phyloP scores from a whole-genome alignment of 805 yeast genomes.

The Starmerella kuoi region DNA sequence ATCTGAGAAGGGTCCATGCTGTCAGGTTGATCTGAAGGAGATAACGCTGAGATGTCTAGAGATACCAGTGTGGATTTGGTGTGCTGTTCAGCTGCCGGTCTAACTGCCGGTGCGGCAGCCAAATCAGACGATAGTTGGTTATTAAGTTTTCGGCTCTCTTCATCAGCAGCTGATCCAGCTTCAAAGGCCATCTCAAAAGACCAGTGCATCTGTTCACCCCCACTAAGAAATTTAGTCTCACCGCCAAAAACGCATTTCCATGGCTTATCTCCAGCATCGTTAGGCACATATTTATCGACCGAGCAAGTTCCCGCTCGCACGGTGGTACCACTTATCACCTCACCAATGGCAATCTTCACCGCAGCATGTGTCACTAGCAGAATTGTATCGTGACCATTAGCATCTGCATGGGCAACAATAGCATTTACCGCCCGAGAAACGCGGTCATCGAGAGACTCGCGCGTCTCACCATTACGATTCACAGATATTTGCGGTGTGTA shows the following conservation, averaged over 20 bases:
- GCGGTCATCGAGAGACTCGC: constrained; percentile 54
- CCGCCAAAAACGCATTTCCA: constrained; percentile 69
- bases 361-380: constrained; percentile 90
- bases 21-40: constrained; percentile 12
- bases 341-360: constrained; percentile 75
- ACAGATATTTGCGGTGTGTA: constrained; percentile 53
- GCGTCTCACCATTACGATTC: constrained; percentile 58
- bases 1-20: constrained; percentile 22
- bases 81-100: not conserved
- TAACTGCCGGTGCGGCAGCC: not conserved
- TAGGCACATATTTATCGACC: constrained; percentile 47
- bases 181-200: constrained; percentile 57
- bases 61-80: constrained; percentile 38
- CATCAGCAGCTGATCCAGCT: constrained; percentile 85
- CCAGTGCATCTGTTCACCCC: constrained; percentile 71
- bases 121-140: not conserved
- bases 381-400: constrained; percentile 42
- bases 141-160: constrained; percentile 26
- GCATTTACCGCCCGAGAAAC: constrained; percentile 41
- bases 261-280: constrained; percentile 5
- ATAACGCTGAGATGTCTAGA: constrained; percentile 33
- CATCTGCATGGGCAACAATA: constrained; percentile 45
- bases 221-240: constrained; percentile 49
- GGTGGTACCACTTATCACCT: constrained; percentile 41
- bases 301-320: constrained; percentile 78